Percentiles rank a stretch among this genome's conserved stretches.
Evolutionary conservation across 441 rosid genomes (phyloP).

Genomic region (Corymbia calophylla): DNA sequence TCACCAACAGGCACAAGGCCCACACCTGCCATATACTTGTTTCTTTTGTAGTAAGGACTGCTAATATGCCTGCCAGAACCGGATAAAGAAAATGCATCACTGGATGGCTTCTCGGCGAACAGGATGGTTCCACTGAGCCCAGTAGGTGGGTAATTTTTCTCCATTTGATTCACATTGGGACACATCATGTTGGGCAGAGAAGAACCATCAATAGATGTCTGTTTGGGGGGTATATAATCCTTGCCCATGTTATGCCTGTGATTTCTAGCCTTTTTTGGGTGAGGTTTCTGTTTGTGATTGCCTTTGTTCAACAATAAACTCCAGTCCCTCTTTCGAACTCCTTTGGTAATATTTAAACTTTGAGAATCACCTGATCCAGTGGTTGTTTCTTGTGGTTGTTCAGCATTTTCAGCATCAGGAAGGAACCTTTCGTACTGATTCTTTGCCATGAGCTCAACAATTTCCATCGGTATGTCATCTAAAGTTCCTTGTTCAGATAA

Average conservation of each 20-base stretch:
- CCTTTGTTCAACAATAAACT: constrained; percentile 32
- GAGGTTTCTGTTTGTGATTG: constrained; percentile 25
- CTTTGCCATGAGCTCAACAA: constrained; percentile 94
- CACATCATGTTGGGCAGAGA: constrained; percentile 23
- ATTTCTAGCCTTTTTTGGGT: constrained; percentile 32
- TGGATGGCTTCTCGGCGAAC: constrained; percentile 28
- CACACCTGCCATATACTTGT: constrained; percentile 30
- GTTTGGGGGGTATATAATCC: constrained; percentile 16
- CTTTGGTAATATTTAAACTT: constrained; percentile 37
- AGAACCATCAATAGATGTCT: constrained; percentile 32
- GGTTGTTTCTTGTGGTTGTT: constrained; percentile 22
- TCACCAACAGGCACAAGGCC: constrained; percentile 1
- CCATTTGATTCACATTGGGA: constrained; percentile 19
- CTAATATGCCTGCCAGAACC: constrained; percentile 24
- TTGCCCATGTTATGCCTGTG: constrained; percentile 19
- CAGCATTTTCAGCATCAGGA: constrained; percentile 55
- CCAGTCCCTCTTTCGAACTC: constrained; percentile 24
- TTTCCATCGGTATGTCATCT: constrained; percentile 95
- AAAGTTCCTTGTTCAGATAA: constrained; percentile 40
- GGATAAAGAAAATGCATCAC: constrained; percentile 36
- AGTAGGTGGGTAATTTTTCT: constrained; percentile 29
- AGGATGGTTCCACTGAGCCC: constrained; percentile 29
- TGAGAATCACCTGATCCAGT: constrained; percentile 19
- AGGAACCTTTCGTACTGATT: constrained; percentile 91
- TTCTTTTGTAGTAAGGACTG: constrained; percentile 34